phyloP scores from a whole-genome alignment of 768 basidiomycete species.

The Boletus vinaceobasis region DNA sequence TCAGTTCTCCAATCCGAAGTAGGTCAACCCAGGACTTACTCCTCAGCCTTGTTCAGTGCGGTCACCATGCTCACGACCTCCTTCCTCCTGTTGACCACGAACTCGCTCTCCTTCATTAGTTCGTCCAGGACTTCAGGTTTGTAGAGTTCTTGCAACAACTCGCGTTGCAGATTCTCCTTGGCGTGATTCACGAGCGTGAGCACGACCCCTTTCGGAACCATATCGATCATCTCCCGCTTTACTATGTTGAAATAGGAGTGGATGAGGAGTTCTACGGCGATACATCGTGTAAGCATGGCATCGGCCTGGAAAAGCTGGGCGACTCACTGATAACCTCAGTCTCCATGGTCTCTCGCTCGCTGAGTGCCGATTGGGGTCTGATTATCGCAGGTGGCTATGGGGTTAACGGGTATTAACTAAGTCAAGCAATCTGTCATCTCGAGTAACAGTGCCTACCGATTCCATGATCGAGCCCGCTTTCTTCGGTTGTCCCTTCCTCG shows the following conservation, averaged over 20 bases:
- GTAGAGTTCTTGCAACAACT: constrained; percentile 93
- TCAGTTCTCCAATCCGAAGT: constrained; percentile 11
- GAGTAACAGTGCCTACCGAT: constrained; percentile 37
- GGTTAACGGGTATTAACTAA: not conserved
- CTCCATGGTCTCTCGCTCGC: constrained; percentile 95
- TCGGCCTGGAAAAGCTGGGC: not conserved
- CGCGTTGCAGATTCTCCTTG: constrained; percentile 92
- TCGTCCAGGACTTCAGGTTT: constrained; percentile 96
- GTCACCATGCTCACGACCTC: constrained; percentile 92
- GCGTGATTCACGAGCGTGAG: constrained; percentile 88
- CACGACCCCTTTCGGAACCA: constrained; percentile 96
- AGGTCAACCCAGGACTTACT: constrained; percentile 61
- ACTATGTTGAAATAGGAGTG: constrained; percentile 97
- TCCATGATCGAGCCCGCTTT: constrained; percentile 61
- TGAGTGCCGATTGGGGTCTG: constrained; percentile 86
- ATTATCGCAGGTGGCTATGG: constrained; percentile 78
- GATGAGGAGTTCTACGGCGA: constrained; percentile 78
- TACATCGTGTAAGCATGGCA: not conserved
- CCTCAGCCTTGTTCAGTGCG: constrained; percentile 95
- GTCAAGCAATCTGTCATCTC: constrained; percentile 13
- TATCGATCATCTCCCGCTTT: constrained; percentile 99
- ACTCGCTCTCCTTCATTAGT: constrained; percentile 91
- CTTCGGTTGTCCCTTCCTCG: constrained; percentile 57
- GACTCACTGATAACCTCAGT: constrained; percentile 97
- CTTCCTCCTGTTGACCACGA: constrained; percentile 84